These are phyloP conservation scores for Mycena rosella DNA, from an alignment of 768 basidiomycete genomes.

Conservation along the genomic window DNA sequence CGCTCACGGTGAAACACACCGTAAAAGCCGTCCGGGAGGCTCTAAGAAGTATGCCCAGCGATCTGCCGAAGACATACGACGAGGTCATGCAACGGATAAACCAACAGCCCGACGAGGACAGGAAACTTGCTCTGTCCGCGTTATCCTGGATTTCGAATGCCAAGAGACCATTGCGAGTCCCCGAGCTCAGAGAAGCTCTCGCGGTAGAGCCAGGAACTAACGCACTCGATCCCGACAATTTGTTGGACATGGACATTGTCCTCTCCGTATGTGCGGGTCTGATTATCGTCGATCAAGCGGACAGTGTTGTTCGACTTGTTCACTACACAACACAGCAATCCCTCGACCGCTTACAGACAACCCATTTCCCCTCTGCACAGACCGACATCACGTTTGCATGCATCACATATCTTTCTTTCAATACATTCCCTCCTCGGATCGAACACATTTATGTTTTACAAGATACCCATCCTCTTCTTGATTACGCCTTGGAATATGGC, in stretches of 20 bases:
- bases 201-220: background rate
- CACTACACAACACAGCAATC: constrained; percentile 7
- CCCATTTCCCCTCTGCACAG: background rate
- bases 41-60: background rate
- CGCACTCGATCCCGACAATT: background rate
- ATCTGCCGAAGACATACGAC: too few relatives aligned
- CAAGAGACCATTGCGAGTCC: background rate
- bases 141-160: constrained; percentile 2
- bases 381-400: background rate
- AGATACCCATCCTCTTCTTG: background rate
- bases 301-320: constrained; percentile 7
- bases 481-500: constrained; percentile 1
- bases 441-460: too few relatives aligned
- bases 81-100: constrained; percentile 2
- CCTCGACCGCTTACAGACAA: background rate
- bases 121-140: background rate
- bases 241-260: background rate
- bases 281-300: background rate
- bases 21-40: background rate
- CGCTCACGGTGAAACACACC: background rate
- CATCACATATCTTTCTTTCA: background rate
- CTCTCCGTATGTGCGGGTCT: constrained; percentile 8
- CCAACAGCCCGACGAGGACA: constrained; percentile 3
- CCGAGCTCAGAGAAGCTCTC: constrained; percentile 5
- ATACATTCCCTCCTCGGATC: background rate